phyloP scores from a whole-genome alignment of 2,329 filamentous ascomycete genomes.

The Microdochium bolleyi region DNA sequence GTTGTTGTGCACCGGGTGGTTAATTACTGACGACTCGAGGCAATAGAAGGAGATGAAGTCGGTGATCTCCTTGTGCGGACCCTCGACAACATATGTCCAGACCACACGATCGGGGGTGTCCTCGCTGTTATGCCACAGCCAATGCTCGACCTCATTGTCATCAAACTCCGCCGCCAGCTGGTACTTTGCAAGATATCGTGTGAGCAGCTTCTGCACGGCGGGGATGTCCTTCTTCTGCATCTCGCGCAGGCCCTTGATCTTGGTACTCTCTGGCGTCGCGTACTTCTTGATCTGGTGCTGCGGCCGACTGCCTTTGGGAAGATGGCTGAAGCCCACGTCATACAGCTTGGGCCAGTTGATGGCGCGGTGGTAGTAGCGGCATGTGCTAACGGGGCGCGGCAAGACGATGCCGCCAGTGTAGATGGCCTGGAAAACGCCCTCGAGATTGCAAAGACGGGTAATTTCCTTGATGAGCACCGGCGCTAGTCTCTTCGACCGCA shows the following conservation, averaged over 20 bases:
- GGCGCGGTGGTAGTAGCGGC: conserved; percentile 89
- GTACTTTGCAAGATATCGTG: conserved; percentile 70
- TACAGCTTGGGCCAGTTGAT: conserved; percentile 95
- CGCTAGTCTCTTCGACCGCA: conserved; percentile 83
- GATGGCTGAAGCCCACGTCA: conserved; percentile 86
- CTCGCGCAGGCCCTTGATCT: conserved; percentile 65
- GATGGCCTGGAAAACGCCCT: conserved; percentile 86
- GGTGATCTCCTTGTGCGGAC: conserved; percentile 67
- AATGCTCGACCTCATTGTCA: conserved; percentile 77
- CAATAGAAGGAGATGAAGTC: conserved; percentile 98
- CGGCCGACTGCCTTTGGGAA: conserved; percentile 77
- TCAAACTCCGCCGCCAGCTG: conserved; percentile 79
- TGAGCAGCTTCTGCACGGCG: conserved; percentile 65
- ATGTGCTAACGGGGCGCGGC: conserved; percentile 85
- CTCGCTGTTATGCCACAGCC: conserved; percentile 66
- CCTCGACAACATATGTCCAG: conserved; percentile 89
- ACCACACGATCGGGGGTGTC: conserved; percentile 70
- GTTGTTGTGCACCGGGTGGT: conserved; percentile 65
- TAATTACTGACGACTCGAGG: conserved; percentile 87
- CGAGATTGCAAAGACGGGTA: conserved; percentile 80
- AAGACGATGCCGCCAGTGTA: conserved; percentile 91
- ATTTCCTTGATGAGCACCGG: conserved; percentile 97
- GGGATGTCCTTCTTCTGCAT: conserved; percentile 77
- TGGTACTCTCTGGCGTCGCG: conserved; percentile 66
- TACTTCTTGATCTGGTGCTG: conserved; percentile 81